Evolutionary conservation across 345 rosid species (phyloP), one percentile per base, ranked within the genome.

Genomic region (Citrus australasica): DNA sequence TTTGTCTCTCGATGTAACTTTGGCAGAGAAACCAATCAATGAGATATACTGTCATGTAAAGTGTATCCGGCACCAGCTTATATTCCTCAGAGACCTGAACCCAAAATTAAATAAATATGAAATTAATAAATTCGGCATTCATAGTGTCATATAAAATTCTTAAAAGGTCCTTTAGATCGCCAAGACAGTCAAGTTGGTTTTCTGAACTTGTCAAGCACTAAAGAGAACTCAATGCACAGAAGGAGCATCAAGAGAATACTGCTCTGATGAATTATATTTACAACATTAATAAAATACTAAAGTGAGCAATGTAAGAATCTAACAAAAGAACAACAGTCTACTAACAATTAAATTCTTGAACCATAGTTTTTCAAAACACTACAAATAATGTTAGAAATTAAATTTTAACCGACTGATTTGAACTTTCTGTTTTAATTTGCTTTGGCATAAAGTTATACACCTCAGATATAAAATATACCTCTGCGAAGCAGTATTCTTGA

Each of bases 21-120:
- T 88, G 91, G 27, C 89, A 80, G 37, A 96, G 95, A 81, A 85
- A 96, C 86, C 91, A 80, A 75, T 96, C 99, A 51, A 96, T 89
- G 32, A 94, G 90, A 84, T 89, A 82, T 24, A 96, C 97, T 37
- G 98, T 90, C 73, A 91, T 92, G 83, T 92, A 90, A 35, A 96
- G 91, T 42, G 99, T 92, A 82, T 96, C 99, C 19, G 95, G 84
- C 74, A 88, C 94, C 87, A 94, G 82, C 75, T 87, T 91, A 83
- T 94, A 94, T 79, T 96, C 99, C 83, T 94, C 98, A 5, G 97
- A 93, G 25, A 95, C 99, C 98, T 95, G 91, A 83, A 82, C 77
- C 30, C 81, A 77, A 83, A 65, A 67, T 42, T 33, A 38, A 60
- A 59, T 53, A 76, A 48, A 30, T 67, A 16, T 46, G 10, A 38